Percentiles rank a stretch among this genome's conserved stretches.
phyloP scores from a whole-genome alignment of 2,329 filamentous ascomycete species.

The Nemania sp. region DNA sequence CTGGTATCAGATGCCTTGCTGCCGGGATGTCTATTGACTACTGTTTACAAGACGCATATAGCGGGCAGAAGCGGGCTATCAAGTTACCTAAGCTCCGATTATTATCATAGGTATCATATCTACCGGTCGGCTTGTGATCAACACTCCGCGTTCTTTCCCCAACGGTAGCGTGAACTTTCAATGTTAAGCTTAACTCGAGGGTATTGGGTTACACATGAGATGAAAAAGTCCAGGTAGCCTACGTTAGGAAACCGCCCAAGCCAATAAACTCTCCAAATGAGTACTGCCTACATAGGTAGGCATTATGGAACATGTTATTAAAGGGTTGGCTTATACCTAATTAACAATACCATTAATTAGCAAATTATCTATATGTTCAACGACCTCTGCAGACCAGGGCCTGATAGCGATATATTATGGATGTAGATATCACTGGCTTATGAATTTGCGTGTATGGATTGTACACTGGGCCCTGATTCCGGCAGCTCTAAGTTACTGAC shows the following conservation, averaged over 20 bases:
- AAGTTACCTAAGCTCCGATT: not conserved
- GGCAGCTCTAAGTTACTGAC: too few species aligned
- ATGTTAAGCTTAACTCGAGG: not conserved
- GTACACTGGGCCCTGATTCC: too few species aligned
- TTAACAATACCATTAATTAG: too few species aligned
- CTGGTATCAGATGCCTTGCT: not conserved
- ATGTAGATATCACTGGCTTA: too few species aligned
- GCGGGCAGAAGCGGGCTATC: too few species aligned
- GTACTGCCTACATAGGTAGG: too few species aligned
- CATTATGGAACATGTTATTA: not conserved
- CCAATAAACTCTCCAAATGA: not conserved
- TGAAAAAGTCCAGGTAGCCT: not conserved
- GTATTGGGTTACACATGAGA: not conserved
- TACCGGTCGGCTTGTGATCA: not conserved
- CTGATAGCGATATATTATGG: too few species aligned
- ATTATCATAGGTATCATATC: not conserved
- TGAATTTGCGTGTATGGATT: too few species aligned
- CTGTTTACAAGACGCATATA: not conserved
- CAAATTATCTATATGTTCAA: too few species aligned
- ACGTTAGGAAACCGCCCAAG: not conserved
- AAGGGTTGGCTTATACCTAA: too few species aligned
- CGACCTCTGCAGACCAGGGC: too few species aligned
- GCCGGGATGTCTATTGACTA: not conserved
- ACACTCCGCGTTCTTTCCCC: not conserved
- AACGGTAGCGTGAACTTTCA: not conserved